These are phyloP conservation scores for Xylaria digitata DNA, from an alignment of 2,329 filamentous ascomycete species.

Conservation along the genomic window DNA sequence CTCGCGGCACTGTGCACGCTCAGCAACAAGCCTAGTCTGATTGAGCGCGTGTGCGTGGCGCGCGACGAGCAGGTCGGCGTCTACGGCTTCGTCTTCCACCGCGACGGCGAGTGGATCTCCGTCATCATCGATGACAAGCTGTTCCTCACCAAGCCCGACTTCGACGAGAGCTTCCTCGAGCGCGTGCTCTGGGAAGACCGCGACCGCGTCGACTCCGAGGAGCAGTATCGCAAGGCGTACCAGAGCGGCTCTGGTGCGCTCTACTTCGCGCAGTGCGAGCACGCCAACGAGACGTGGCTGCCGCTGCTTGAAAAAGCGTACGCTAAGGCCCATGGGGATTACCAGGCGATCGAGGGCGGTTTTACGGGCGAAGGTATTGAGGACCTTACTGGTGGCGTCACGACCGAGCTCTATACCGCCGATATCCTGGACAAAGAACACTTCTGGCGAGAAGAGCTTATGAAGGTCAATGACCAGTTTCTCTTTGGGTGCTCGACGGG, in stretches of 20 bases:
- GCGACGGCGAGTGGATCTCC: conserved; percentile 79
- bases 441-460: conserved; percentile 83
- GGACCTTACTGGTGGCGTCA: conserved; percentile 73
- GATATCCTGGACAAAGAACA: conserved; percentile 79
- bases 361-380: conserved; percentile 69
- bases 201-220: conserved; percentile 63
- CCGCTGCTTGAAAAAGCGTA: conserved; percentile 79
- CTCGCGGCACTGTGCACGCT: conserved; percentile 83
- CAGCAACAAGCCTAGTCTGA: conserved; percentile 76
- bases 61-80: conserved; percentile 79
- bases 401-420: conserved; percentile 71
- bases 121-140: conserved; percentile 70
- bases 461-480: conserved; percentile 82
- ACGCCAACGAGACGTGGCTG: conserved; percentile 78
- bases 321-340: conserved; percentile 80
- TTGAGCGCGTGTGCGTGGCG: conserved; percentile 79
- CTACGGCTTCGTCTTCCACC: conserved; percentile 86
- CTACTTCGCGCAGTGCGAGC: conserved; percentile 76
- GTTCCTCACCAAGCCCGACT: conserved; percentile 68
- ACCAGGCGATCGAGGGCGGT: conserved; percentile 76
- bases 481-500: conserved; percentile 72
- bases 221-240: conserved; percentile 70
- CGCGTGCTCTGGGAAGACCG: conserved; percentile 60
- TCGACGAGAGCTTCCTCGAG: conserved; percentile 67
- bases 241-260: conserved; percentile 76